Conservation (phyloP, 768 basidiomycete genomes). For the Termitomyces sp. region DNA sequence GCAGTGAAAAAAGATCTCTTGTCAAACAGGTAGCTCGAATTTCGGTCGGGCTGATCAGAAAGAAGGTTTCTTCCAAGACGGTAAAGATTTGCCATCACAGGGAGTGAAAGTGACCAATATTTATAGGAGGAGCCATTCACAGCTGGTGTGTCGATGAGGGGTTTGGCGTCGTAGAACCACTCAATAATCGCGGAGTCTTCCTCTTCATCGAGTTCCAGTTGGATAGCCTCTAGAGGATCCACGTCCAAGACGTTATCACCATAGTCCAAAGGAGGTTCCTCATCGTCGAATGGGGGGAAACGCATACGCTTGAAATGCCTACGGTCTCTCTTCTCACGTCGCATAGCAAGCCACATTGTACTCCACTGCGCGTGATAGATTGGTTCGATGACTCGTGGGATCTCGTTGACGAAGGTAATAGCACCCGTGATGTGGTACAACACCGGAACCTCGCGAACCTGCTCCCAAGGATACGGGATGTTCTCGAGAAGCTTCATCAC, state of each 20-base stretch:
- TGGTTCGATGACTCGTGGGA: constrained; percentile 94
- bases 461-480: constrained; percentile 97
- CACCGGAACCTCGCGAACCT: constrained; percentile 98
- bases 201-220: constrained; percentile 88
- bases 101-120: constrained; percentile 90
- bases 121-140: constrained; percentile 94
- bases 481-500: constrained; percentile 99
- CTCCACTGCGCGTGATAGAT: constrained; percentile 99
- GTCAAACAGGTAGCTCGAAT: constrained; percentile 93
- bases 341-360: constrained; percentile 99
- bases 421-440: constrained; percentile 99
- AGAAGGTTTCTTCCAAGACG: constrained; percentile 91
- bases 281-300: constrained; percentile 98
- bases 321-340: constrained; percentile 96
- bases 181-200: constrained; percentile 91
- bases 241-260: constrained; percentile 99
- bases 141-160: constrained; percentile 82
- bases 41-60: constrained; percentile 89
- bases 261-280: constrained; percentile 98
- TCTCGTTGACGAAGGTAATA: constrained; percentile 99
- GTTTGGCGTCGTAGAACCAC: constrained; percentile 99
- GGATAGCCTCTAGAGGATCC: constrained; percentile 96
- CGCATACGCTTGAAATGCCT: constrained; percentile 99
- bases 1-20: constrained; percentile 98
- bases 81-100: constrained; percentile 95